Evolutionary conservation across 208 protist species (phyloP).

Genomic region (Blechomonas ayalai): DNA sequence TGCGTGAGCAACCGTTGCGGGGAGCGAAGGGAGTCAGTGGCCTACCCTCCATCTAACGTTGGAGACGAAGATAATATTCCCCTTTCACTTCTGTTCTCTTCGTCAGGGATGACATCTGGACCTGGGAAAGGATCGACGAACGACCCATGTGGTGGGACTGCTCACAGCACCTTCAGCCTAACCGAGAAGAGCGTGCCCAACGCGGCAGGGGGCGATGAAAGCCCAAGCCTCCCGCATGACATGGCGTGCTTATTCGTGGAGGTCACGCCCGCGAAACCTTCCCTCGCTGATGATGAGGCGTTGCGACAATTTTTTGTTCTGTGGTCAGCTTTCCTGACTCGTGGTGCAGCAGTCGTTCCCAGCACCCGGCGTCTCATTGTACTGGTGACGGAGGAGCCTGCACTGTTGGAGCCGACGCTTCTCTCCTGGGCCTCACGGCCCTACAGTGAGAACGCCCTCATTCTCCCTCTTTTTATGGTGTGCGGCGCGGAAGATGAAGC

Average conservation of each 20-base stretch:
- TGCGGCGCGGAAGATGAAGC: slow-evolving; percentile 9
- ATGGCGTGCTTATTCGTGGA: slow-evolving; percentile 35
- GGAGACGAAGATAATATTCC: too few species aligned
- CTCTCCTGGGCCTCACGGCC: slow-evolving; percentile 50
- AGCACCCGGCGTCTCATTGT: slow-evolving; percentile 11
- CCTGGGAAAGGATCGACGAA: too few species aligned
- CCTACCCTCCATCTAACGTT: too few species aligned
- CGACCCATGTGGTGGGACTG: too few species aligned
- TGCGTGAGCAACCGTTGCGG: too few species aligned
- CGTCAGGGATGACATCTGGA: too few species aligned
- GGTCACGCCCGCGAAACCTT: slow-evolving; percentile 1
- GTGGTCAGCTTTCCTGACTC: slow-evolving; percentile 17
- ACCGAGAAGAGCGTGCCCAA: too few species aligned
- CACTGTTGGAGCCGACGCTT: slow-evolving; percentile 18
- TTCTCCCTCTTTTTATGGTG: slow-evolving; percentile 52
- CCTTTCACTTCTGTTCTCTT: too few species aligned
- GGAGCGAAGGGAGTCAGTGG: too few species aligned
- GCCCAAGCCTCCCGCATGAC: neutral
- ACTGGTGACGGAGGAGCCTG: slow-evolving; percentile 24
- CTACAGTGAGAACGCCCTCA: slow-evolving; percentile 47
- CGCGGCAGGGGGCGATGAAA: too few species aligned
- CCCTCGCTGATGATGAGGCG: slow-evolving; percentile 2
- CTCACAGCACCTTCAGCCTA: too few species aligned
- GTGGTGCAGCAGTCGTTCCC: neutral
- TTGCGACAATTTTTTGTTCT: slow-evolving; percentile 18